Evolutionary conservation across 352 stramenopile genomes (phyloP), one percentile per base, ranked within the genome.

Genomic region (Globisporangium paroecandrum): DNA sequence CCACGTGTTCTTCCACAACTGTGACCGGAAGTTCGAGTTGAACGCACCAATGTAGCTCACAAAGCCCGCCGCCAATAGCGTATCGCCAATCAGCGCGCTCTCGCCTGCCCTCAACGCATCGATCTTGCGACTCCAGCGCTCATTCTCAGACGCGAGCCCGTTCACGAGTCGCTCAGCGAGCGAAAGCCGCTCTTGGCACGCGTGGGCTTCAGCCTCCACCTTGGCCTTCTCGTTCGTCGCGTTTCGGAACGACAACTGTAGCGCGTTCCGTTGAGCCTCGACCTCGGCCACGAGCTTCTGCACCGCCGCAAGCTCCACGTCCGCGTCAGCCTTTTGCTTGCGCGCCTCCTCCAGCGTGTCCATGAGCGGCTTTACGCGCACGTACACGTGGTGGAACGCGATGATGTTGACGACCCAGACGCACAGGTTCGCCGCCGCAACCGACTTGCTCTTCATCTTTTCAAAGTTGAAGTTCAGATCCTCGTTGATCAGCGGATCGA

Each of bases 341-440:
- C 82, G 79, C 7, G 93, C 93, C 27, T 94, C 82, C 53, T 97
- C 90, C 1, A 98, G 76, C 3, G 83, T 89, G 64, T 97, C 91
- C 91, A 98, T 98, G n/a, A 98, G 77, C 12, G 93, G 93, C 68
- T 98, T 98, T 1, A 98, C 91, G n/a, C 93, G 92, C 15, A 96
- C 90, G 61, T 97, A 98, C 22, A 98, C 92, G 69, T 96, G 81
- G 64, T 98, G 91, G 66, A 95, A 98, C 9, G 82, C 81, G 20
- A 98, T 90, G 65, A 97, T 98, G 69, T 98, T 98, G 66, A 98
- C 77, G 18, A 98, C 93, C 93, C 93, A 98, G 36, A 96, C 89
- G 62, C 89, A 97, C 15, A 98, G 70, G 53, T 97, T 98, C 0
- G 93, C 92, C 0, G 93, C 93, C 15, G 93, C 93, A 2, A 94